Conservation (phyloP, 2,329 filamentous ascomycete species). For the Epichloe festucae region DNA sequence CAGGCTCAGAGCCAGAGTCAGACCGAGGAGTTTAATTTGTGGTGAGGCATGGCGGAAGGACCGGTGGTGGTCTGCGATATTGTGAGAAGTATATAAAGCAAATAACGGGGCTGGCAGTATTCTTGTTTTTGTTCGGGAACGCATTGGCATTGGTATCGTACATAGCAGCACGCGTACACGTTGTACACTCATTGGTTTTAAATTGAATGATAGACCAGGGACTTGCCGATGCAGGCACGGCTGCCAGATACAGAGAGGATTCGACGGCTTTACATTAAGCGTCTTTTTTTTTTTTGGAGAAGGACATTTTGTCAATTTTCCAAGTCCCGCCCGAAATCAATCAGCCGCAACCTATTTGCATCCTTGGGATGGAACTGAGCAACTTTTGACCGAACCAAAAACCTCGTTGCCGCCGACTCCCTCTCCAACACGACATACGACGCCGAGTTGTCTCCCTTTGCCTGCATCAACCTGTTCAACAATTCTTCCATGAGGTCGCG, state of each 20-base stretch:
- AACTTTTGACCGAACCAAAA: constrained; percentile 51
- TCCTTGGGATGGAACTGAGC: constrained; percentile 54
- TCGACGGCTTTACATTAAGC: no score
- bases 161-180: not conserved
- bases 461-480: constrained; percentile 43
- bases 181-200: no score
- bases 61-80: not conserved
- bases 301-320: constrained; percentile 30
- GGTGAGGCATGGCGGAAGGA: not conserved
- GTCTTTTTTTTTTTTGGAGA: no score
- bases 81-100: no score
- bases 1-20: not conserved
- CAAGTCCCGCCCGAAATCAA: constrained; percentile 53
- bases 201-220: no score
- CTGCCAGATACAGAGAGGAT: no score
- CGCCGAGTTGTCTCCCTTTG: constrained; percentile 39
- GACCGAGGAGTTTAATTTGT: not conserved
- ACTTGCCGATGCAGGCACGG: no score
- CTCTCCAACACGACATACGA: constrained; percentile 45
- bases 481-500: constrained; percentile 46
- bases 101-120: no score
- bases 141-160: not conserved
- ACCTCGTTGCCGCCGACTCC: constrained; percentile 50
- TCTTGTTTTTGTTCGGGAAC: not conserved
- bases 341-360: constrained; percentile 42